These are phyloP conservation scores for Spathaspora hagerdaliae DNA, from an alignment of 805 yeast genomes.

Conservation along the genomic window DNA sequence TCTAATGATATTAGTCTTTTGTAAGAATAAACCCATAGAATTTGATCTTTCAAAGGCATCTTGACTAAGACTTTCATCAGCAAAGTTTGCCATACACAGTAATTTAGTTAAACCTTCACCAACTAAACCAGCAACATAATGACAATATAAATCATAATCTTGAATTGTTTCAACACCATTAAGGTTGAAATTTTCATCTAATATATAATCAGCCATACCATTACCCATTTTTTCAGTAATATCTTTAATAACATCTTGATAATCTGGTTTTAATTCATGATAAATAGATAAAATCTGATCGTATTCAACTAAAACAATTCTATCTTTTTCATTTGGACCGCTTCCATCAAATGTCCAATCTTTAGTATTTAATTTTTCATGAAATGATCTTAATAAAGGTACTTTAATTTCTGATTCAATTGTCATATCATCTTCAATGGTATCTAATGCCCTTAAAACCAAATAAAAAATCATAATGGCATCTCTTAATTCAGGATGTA, in stretches of 20 bases:
- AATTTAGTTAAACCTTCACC: slow-evolving; percentile 92
- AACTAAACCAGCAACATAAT: slow-evolving; percentile 95
- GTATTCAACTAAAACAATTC: slow-evolving; percentile 77
- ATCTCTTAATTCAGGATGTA: slow-evolving; percentile 83
- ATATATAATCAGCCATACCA: slow-evolving; percentile 94
- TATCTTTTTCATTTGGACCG: slow-evolving; percentile 75
- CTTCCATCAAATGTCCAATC: slow-evolving; percentile 83
- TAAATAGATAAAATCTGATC: slow-evolving; percentile 65
- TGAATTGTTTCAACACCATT: slow-evolving; percentile 73
- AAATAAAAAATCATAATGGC: slow-evolving; percentile 82
- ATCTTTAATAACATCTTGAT: slow-evolving; percentile 73
- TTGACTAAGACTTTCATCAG: slow-evolving; percentile 44
- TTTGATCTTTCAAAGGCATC: slow-evolving; percentile 59
- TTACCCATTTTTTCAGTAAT: slow-evolving; percentile 88
- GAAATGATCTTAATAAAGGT: slow-evolving; percentile 68
- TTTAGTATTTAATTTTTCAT: slow-evolving; percentile 53
- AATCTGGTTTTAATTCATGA: slow-evolving; percentile 67
- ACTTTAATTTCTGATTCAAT: slow-evolving; percentile 67
- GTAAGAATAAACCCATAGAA: slow-evolving; percentile 93
- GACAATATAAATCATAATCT: slow-evolving; percentile 90
- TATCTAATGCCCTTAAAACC: slow-evolving; percentile 85
- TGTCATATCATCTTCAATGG: slow-evolving; percentile 95
- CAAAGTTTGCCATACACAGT: slow-evolving; percentile 71
- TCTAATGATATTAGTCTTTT: slow-evolving; percentile 92
- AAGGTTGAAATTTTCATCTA: slow-evolving; percentile 70